Evolutionary conservation across 2,329 filamentous ascomycete species (phyloP).

Genomic region (Claviceps sp.): DNA sequence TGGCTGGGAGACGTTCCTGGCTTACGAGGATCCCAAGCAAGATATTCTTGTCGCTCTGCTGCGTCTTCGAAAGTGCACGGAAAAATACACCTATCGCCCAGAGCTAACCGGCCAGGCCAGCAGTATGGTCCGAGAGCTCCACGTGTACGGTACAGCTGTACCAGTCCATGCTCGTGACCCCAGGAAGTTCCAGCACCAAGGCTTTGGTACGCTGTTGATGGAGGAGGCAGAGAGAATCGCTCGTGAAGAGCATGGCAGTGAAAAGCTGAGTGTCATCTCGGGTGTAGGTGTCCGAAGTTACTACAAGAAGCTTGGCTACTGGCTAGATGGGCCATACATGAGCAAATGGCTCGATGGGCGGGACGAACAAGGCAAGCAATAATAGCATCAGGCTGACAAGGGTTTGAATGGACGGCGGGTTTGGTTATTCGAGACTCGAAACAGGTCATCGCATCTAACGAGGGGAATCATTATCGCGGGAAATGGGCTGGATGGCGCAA

Average conservation of each 20-base stretch:
- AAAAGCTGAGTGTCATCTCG: slow-evolving; percentile 95
- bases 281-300: slow-evolving; percentile 93
- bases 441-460: too few relatives aligned
- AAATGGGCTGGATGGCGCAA: too few relatives aligned
- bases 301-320: slow-evolving; percentile 86
- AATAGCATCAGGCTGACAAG: too few relatives aligned
- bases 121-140: slow-evolving; percentile 83
- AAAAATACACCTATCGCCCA: slow-evolving; percentile 81
- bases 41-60: slow-evolving; percentile 91
- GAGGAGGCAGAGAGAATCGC: slow-evolving; percentile 95
- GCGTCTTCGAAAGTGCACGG: slow-evolving; percentile 77
- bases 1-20: slow-evolving; percentile 96
- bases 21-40: slow-evolving; percentile 96
- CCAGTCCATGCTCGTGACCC: slow-evolving; percentile 91
- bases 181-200: slow-evolving; percentile 95
- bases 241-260: slow-evolving; percentile 81
- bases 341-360: slow-evolving; percentile 48
- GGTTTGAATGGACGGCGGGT: too few relatives aligned
- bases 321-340: slow-evolving; percentile 82
- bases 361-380: slow-evolving; percentile 9
- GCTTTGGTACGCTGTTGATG: slow-evolving; percentile 92
- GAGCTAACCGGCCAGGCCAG: slow-evolving; percentile 79
- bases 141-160: slow-evolving; percentile 96
- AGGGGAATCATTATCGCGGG: too few relatives aligned
- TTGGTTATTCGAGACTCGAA: too few relatives aligned